Evolutionary conservation across 2,329 filamentous ascomycete genomes (phyloP).

Genomic region (Xylariaceae sp.): DNA sequence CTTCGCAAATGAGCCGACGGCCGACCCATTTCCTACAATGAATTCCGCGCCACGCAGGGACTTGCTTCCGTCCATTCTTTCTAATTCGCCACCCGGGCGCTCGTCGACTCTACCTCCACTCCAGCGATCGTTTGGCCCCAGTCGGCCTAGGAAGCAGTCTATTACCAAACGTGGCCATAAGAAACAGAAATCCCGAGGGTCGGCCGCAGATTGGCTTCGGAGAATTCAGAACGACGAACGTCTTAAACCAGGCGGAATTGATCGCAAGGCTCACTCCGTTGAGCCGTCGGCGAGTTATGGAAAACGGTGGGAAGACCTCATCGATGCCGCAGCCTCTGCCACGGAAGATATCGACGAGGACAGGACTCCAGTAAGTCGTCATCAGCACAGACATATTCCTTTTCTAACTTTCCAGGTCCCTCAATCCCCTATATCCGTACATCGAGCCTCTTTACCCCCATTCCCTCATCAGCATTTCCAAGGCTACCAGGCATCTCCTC

Average conservation of each 20-base stretch:
- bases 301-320: conserved; percentile 94
- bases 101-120: conserved; percentile 87
- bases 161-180: conserved; percentile 83
- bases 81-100: conserved; percentile 80
- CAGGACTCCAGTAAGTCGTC: conserved; percentile 75
- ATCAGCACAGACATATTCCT: conserved; percentile 43
- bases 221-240: conserved; percentile 64
- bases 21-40: conserved; percentile 70
- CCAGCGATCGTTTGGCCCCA: conserved; percentile 71
- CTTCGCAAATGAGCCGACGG: conserved; percentile 64
- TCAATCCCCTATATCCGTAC: conserved; percentile 66
- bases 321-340: conserved; percentile 88
- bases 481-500: conserved; percentile 84
- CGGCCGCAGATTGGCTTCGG: conserved; percentile 68
- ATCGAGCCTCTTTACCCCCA: conserved; percentile 64
- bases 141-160: conserved; percentile 81
- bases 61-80: conserved; percentile 79
- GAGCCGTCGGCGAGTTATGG: conserved; percentile 82
- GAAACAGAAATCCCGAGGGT: conserved; percentile 71
- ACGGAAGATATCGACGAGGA: conserved; percentile 91
- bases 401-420: conserved; percentile 59
- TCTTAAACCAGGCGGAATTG: conserved; percentile 66
- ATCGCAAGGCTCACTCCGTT: conserved; percentile 82
- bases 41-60: conserved; percentile 67
- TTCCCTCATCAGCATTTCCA: conserved; percentile 64